phyloP scores from a whole-genome alignment of 352 stramenopile species.

The Phytophthora crassamura region DNA sequence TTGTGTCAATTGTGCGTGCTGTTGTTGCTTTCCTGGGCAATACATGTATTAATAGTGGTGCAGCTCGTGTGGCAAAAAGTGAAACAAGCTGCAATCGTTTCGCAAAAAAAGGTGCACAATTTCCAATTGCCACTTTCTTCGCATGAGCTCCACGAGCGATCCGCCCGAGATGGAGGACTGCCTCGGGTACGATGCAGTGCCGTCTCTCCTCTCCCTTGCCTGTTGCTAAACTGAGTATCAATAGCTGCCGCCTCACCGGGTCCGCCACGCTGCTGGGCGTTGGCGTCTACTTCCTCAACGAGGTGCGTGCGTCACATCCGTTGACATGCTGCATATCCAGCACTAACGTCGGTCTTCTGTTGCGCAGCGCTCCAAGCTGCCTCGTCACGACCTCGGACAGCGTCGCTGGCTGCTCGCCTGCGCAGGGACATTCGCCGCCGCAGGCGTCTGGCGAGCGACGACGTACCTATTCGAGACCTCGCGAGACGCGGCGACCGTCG shows the following conservation, averaged over 20 bases:
- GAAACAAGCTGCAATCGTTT: too few species aligned
- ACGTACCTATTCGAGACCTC: constrained; percentile 46
- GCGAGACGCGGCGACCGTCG: not conserved
- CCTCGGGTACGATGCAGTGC: constrained; percentile 34
- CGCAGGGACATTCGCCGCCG: constrained; percentile 51
- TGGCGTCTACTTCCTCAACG: constrained; percentile 62
- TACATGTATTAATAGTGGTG: too few species aligned
- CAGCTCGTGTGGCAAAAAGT: too few species aligned
- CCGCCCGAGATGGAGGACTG: constrained; percentile 32
- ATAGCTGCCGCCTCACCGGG: constrained; percentile 65
- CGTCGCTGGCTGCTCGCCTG: constrained; percentile 67
- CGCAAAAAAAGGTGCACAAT: not conserved
- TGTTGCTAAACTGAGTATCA: not conserved
- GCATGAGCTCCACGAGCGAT: not conserved
- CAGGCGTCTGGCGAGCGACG: constrained; percentile 60
- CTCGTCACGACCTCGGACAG: constrained; percentile 48
- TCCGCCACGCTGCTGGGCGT: constrained; percentile 60
- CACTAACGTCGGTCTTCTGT: not conserved
- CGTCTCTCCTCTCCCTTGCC: not conserved
- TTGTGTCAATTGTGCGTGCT: not conserved
- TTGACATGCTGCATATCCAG: too few species aligned
- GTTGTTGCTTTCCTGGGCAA: not conserved
- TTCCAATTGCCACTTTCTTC: too few species aligned
- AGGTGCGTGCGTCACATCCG: constrained; percentile 40
- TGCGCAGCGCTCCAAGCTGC: constrained; percentile 51